phyloP scores from a whole-genome alignment of 345 rosid genomes.

The Rhodamnia rubescens region DNA sequence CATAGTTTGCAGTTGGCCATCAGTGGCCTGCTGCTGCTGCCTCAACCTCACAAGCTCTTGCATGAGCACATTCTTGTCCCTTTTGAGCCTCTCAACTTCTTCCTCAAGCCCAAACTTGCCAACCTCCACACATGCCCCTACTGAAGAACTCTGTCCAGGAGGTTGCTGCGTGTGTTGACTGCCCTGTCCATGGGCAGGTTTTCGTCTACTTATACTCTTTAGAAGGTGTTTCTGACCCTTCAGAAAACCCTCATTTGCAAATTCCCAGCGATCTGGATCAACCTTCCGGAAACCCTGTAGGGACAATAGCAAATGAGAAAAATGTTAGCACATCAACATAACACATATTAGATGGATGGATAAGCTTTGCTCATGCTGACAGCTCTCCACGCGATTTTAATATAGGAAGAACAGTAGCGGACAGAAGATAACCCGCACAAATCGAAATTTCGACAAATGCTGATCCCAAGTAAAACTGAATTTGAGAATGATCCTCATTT shows the following conservation, averaged over 20 bases:
- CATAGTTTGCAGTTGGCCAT: slow-evolving; percentile 76
- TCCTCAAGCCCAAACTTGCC: slow-evolving; percentile 97
- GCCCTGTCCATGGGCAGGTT: slow-evolving; percentile 66
- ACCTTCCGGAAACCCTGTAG: slow-evolving; percentile 92
- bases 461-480: background rate
- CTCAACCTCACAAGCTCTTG: slow-evolving; percentile 92
- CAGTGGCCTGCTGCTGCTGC: slow-evolving; percentile 93
- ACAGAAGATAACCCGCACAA: background rate
- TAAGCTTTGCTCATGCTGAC: background rate
- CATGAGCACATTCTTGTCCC: slow-evolving; percentile 98
- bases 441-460: background rate
- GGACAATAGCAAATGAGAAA: background rate
- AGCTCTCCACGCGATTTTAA: background rate
- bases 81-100: slow-evolving; percentile 94
- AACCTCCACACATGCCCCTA: slow-evolving; percentile 92
- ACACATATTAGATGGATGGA: background rate
- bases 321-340: background rate
- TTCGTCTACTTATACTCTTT: slow-evolving; percentile 65
- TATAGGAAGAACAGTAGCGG: background rate
- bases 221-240: slow-evolving; percentile 90
- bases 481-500: background rate
- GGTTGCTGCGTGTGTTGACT: slow-evolving; percentile 57
- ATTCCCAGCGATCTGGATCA: slow-evolving; percentile 98
- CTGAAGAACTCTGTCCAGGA: slow-evolving; percentile 59
- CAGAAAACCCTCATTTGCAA: slow-evolving; percentile 88